phyloP scores from a whole-genome alignment of 2,329 filamentous ascomycete species.

The Penicillium sp. region DNA sequence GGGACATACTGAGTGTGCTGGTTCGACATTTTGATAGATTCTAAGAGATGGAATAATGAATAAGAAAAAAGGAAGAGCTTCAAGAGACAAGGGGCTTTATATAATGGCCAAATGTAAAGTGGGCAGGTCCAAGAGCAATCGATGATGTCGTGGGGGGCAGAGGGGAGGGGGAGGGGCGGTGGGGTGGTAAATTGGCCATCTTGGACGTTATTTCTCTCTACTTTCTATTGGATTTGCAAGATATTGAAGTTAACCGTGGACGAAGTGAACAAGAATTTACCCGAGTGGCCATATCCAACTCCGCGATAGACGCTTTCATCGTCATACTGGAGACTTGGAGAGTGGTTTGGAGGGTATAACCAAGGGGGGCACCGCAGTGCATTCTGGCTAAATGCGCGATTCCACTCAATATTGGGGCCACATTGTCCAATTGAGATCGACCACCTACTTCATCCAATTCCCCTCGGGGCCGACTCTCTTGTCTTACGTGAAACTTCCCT shows the following conservation, averaged over 20 bases:
- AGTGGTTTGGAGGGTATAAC: neutral
- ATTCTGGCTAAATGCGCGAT: constrained; percentile 3
- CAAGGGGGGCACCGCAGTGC: neutral
- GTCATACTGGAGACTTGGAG: neutral
- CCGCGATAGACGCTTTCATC: neutral
- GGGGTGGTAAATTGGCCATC: neutral
- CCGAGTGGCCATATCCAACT: neutral
- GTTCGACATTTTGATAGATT: constrained; percentile 19
- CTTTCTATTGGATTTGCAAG: neutral
- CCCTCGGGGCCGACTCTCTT: neutral
- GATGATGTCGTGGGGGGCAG: constrained; percentile 16
- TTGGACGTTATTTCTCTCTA: neutral
- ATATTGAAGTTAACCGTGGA: neutral
- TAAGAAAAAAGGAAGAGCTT: neutral
- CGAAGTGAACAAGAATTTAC: neutral
- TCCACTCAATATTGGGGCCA: neutral
- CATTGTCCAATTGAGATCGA: neutral
- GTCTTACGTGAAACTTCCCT: neutral
- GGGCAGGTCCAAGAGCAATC: constrained; percentile 23
- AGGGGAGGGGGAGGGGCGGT: neutral
- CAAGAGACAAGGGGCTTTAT: constrained; percentile 9
- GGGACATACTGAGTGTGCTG: constrained; percentile 21
- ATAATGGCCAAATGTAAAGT: constrained; percentile 5
- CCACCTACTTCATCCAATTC: neutral
- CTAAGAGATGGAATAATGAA: neutral